Evolutionary conservation across 1,284 basidiomycete genomes (phyloP).

Genomic region (Cutaneotrichosporon arboriforme): DNA sequence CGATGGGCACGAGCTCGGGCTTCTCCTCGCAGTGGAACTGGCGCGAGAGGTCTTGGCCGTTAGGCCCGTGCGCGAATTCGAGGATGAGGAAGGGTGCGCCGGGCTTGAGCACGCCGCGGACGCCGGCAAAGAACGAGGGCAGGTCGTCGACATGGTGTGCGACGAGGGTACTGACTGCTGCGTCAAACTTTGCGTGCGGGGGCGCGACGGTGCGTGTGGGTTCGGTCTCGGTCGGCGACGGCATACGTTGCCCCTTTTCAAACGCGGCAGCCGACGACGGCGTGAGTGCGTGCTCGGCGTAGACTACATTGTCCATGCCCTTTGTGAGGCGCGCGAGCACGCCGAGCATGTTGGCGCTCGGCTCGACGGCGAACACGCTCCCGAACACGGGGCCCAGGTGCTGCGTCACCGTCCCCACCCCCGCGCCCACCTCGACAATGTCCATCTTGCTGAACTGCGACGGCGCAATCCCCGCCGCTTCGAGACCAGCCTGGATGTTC

Average conservation of each 20-base stretch:
- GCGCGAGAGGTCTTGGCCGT: slow-evolving; percentile 6
- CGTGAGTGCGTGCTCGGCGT: slow-evolving; percentile 21
- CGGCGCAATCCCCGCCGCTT: slow-evolving; percentile 10
- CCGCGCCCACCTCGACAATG: slow-evolving; percentile 35
- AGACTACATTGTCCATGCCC: slow-evolving; percentile 5
- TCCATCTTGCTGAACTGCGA: slow-evolving; percentile 14
- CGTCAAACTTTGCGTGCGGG: slow-evolving; percentile 23
- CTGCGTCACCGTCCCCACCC: slow-evolving; percentile 34
- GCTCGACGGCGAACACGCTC: slow-evolving; percentile 34
- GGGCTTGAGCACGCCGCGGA: slow-evolving; percentile 11
- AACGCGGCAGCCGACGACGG: slow-evolving; percentile 14
- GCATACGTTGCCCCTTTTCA: slow-evolving; percentile 7
- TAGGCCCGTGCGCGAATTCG: slow-evolving; percentile 10
- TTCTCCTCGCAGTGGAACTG: slow-evolving; percentile 8
- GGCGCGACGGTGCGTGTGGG: slow-evolving; percentile 17
- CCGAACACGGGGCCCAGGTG: slow-evolving; percentile 23
- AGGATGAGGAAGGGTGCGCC: slow-evolving; percentile 11
- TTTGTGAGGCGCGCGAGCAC: slow-evolving; percentile 14
- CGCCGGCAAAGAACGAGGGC: slow-evolving; percentile 7
- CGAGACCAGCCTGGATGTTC: slow-evolving; percentile 21
- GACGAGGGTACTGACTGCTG: slow-evolving; percentile 32
- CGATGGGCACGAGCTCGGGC: neutral
- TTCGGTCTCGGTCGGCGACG: slow-evolving; percentile 20
- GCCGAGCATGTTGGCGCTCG: slow-evolving; percentile 30
- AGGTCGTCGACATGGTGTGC: slow-evolving; percentile 34